These are phyloP conservation scores for Strobilomyces echinocephalus DNA, from an alignment of 768 basidiomycete genomes.

Conservation along the genomic window DNA sequence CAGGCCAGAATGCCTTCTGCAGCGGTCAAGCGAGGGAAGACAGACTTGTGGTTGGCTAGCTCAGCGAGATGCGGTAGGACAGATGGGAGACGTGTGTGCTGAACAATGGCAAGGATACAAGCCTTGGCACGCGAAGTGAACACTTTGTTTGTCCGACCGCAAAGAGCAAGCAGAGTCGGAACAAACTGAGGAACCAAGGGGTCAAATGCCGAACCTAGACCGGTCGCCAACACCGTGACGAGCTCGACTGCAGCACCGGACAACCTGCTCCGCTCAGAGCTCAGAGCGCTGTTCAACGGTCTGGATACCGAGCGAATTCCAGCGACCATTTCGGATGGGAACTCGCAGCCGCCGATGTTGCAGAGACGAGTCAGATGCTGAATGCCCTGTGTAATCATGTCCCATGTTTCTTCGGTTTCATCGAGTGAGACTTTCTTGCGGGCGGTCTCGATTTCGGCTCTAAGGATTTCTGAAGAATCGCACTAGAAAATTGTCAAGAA, in stretches of 20 bases:
- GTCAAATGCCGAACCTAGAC: slow-evolving; percentile 60
- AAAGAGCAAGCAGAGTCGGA: slow-evolving; percentile 62
- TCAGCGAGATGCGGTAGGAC: slow-evolving; percentile 59
- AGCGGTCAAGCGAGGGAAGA: slow-evolving; percentile 56
- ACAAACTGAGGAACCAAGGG: slow-evolving; percentile 62
- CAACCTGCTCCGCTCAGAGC: slow-evolving; percentile 69
- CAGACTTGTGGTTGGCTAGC: slow-evolving; percentile 61
- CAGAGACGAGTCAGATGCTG: slow-evolving; percentile 43
- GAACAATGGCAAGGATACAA: slow-evolving; percentile 57
- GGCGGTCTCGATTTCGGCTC: slow-evolving; percentile 39
- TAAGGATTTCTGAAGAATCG: slow-evolving; percentile 26
- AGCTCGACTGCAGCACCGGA: slow-evolving; percentile 66
- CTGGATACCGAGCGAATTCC: slow-evolving; percentile 49
- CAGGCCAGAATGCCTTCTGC: slow-evolving; percentile 62
- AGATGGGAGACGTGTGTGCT: slow-evolving; percentile 60
- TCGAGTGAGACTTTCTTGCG: slow-evolving; percentile 39
- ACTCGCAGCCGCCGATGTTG: slow-evolving; percentile 49
- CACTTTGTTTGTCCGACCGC: slow-evolving; percentile 75
- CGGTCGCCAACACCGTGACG: slow-evolving; percentile 47
- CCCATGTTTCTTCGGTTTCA: slow-evolving; percentile 83
- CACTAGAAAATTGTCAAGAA: slow-evolving; percentile 27
- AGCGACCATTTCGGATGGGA: slow-evolving; percentile 46
- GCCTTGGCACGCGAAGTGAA: slow-evolving; percentile 60
- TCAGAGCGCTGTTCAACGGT: slow-evolving; percentile 53
- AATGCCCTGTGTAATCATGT: slow-evolving; percentile 53